These are phyloP conservation scores for Trametes cingulata DNA, from an alignment of 768 basidiomycete species.

Conservation along the genomic window DNA sequence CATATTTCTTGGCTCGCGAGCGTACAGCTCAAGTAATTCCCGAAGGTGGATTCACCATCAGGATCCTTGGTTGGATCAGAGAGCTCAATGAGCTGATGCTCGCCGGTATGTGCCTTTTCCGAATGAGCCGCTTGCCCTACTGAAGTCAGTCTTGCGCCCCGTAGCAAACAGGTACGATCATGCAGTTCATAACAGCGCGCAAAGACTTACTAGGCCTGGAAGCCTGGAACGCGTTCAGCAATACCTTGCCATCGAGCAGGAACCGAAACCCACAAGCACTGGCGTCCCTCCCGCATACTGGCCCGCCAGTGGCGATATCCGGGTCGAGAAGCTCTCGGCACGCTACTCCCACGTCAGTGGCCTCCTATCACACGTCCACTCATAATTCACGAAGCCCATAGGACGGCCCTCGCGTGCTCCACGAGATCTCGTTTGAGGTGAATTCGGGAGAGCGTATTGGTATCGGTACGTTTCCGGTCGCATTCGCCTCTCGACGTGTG, in stretches of 20 bases:
- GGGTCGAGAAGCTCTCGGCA: conserved; percentile 53
- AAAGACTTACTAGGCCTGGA: neutral
- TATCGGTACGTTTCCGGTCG: conserved; percentile 39
- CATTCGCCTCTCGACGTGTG: neutral
- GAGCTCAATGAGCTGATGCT: too few species aligned
- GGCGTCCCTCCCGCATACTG: conserved; percentile 64
- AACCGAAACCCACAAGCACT: conserved; percentile 40
- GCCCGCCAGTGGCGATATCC: conserved; percentile 58
- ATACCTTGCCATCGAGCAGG: conserved; percentile 59
- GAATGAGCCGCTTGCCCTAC: too few species aligned
- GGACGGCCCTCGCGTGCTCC: conserved; percentile 59
- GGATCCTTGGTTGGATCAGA: too few species aligned
- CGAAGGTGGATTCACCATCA: too few species aligned
- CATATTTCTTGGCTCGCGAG: neutral
- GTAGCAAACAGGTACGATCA: neutral
- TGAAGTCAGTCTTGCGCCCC: too few species aligned
- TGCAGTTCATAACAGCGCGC: neutral
- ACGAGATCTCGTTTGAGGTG: conserved; percentile 51
- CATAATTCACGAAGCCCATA: conserved; percentile 4
- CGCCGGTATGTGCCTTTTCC: too few species aligned
- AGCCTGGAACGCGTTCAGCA: conserved; percentile 54
- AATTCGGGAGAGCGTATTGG: conserved; percentile 60
- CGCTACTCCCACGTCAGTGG: conserved; percentile 40
- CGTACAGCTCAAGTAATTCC: neutral
- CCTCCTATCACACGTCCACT: too few species aligned